phyloP scores from a whole-genome alignment of 2,329 filamentous ascomycete species.

The Neofusicoccum parvum region DNA sequence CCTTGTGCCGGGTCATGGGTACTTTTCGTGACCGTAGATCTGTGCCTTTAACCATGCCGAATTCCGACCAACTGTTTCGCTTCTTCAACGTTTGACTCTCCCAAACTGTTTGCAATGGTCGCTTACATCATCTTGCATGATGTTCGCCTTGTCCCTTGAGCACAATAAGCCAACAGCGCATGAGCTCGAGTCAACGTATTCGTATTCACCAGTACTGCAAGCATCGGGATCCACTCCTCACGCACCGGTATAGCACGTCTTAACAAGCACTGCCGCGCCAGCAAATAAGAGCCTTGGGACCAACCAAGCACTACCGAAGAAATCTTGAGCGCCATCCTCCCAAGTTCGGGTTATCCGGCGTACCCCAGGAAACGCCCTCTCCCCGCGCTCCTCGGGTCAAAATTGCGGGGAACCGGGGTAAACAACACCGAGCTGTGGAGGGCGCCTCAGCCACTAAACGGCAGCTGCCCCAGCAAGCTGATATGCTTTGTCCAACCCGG shows the following conservation, averaged over 20 bases:
- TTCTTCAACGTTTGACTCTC: too few relatives aligned
- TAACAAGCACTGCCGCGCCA: not conserved
- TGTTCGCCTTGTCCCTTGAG: too few relatives aligned
- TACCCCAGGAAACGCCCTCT: not conserved
- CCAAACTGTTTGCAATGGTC: too few relatives aligned
- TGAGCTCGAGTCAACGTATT: not conserved
- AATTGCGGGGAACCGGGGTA: constrained; percentile 7
- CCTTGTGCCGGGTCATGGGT: too few relatives aligned
- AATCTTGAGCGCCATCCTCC: not conserved
- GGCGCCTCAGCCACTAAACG: not conserved
- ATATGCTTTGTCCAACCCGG: not conserved
- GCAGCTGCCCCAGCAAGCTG: not conserved
- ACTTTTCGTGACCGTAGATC: too few relatives aligned
- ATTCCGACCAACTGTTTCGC: too few relatives aligned
- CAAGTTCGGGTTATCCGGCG: not conserved
- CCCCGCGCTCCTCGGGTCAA: constrained; percentile 8
- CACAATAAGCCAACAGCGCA: too few relatives aligned
- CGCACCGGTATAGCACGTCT: not conserved
- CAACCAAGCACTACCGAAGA: not conserved
- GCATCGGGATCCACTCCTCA: too few relatives aligned
- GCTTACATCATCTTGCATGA: too few relatives aligned
- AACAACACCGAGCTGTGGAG: constrained; percentile 4
- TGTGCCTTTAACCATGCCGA: too few relatives aligned
- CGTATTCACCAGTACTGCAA: not conserved
- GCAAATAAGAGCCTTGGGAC: not conserved